These are phyloP conservation scores for Barnettozyma hawaiiensis DNA, from an alignment of 1,139 yeast species.

Conservation along the genomic window DNA sequence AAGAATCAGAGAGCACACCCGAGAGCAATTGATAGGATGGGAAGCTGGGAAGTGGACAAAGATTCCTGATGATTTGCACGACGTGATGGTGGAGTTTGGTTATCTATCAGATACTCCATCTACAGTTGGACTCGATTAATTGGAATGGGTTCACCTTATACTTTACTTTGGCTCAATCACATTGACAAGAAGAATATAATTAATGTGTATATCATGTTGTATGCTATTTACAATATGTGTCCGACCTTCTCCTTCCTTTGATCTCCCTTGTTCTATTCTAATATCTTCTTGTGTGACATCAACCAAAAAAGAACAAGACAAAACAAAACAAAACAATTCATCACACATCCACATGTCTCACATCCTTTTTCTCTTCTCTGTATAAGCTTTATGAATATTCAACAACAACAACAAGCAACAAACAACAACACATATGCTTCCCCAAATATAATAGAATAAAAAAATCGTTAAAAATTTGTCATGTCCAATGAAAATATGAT, in stretches of 20 bases:
- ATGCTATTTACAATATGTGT: conserved; percentile 15
- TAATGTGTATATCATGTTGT: conserved; percentile 10
- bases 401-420: too few relatives aligned
- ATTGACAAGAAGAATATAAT: conserved; percentile 7
- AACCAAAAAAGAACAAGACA: conserved; percentile 1
- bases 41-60: conserved; percentile 30
- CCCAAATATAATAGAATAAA: conserved; percentile 8
- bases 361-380: background rate
- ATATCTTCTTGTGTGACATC: too few relatives aligned
- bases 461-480: conserved; percentile 13
- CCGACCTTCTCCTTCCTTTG: too few relatives aligned
- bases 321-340: background rate
- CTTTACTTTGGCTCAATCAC: background rate
- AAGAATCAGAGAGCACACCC: conserved; percentile 23
- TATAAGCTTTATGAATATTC: conserved; percentile 8
- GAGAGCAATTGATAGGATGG: conserved; percentile 29
- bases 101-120: background rate
- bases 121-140: background rate
- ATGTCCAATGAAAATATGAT: conserved; percentile 11
- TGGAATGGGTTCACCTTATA: background rate
- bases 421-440: conserved; percentile 1
- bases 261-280: conserved; percentile 10
- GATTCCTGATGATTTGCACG: conserved; percentile 40
- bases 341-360: conserved; percentile 2
- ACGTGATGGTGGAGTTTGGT: conserved; percentile 16